These are phyloP conservation scores for Solanum microdontum DNA, from an alignment of 257 asterid genomes.

Conservation along the genomic window DNA sequence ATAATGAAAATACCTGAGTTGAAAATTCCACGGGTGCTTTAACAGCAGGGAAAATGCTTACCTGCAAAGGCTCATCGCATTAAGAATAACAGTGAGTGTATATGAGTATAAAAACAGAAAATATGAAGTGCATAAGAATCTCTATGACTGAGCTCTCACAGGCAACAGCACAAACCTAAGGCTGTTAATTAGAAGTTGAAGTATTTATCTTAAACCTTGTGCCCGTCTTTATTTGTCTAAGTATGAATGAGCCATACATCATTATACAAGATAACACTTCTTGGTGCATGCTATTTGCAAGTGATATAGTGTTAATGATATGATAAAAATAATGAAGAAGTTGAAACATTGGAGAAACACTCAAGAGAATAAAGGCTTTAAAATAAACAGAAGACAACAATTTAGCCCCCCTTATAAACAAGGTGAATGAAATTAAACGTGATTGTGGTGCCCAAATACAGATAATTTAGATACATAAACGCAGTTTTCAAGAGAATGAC, in stretches of 20 bases:
- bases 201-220: neutral
- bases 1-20: constrained; percentile 49
- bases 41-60: constrained; percentile 78
- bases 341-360: neutral
- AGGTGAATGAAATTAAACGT: neutral
- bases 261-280: neutral
- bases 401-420: neutral
- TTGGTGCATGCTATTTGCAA: neutral
- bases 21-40: constrained; percentile 85
- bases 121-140: neutral
- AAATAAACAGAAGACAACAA: neutral
- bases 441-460: neutral
- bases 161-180: neutral
- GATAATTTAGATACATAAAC: neutral
- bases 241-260: neutral
- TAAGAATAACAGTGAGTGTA: neutral
- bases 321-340: neutral
- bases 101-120: neutral
- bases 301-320: neutral
- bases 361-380: neutral
- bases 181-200: neutral
- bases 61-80: constrained; percentile 32
- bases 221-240: neutral
- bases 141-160: neutral
- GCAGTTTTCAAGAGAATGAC: neutral